These are phyloP conservation scores for Pinus tabuliformis DNA, from an alignment of 75 land plant genomes.

Conservation along the genomic window DNA sequence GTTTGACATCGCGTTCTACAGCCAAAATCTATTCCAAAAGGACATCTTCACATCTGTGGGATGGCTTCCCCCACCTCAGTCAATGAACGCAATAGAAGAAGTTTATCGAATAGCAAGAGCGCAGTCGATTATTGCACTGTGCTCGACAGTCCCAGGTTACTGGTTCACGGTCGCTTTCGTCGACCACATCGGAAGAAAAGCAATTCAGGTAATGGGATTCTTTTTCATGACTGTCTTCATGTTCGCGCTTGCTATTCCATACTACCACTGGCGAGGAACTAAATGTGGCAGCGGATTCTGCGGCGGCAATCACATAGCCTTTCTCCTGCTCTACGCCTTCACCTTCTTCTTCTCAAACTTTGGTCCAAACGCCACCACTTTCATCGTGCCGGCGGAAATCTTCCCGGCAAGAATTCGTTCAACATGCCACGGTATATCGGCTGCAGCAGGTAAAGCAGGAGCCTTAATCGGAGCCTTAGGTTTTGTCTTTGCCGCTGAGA, in stretches of 20 bases:
- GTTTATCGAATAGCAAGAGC: slow-evolving; percentile 20
- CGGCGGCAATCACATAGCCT: slow-evolving; percentile 15
- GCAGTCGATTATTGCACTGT: slow-evolving; percentile 29
- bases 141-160: slow-evolving; percentile 38
- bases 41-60: slow-evolving; percentile 38
- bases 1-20: slow-evolving; percentile 49
- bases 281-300: neutral
- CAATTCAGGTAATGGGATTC: slow-evolving; percentile 31
- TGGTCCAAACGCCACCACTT: slow-evolving; percentile 36
- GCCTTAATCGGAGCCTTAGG: slow-evolving; percentile 52
- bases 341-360: slow-evolving; percentile 32
- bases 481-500: slow-evolving; percentile 51
- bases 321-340: slow-evolving; percentile 23
- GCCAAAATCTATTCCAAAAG: slow-evolving; percentile 48
- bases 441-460: slow-evolving; percentile 39
- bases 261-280: slow-evolving; percentile 10
- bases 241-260: slow-evolving; percentile 28
- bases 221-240: slow-evolving; percentile 21
- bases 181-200: slow-evolving; percentile 18
- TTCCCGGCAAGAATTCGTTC: slow-evolving; percentile 51
- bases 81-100: neutral
- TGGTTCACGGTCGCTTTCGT: slow-evolving; percentile 35
- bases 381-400: slow-evolving; percentile 55
- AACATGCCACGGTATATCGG: slow-evolving; percentile 35
- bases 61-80: slow-evolving; percentile 23